A percentile compares a stretch with the other conserved stretches of the same genome.
phyloP scores from a whole-genome alignment of 148 eudicot genomes.

The Fagopyrum homotropicum region DNA sequence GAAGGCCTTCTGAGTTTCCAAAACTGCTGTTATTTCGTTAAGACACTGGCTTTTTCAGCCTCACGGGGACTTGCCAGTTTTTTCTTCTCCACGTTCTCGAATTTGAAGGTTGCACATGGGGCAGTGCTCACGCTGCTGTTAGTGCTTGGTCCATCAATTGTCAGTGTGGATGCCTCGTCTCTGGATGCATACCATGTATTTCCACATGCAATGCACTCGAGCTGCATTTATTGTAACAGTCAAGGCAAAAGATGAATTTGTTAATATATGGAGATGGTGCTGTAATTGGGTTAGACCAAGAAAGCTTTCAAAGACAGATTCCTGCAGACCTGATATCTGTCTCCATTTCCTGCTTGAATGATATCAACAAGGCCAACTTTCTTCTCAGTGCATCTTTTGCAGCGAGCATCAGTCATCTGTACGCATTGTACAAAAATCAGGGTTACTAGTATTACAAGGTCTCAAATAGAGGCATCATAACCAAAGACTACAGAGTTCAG shows the following conservation, averaged over 20 bases:
- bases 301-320: too few species aligned
- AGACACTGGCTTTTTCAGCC: conserved; percentile 37
- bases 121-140: conserved; percentile 57
- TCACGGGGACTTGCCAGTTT: conserved; percentile 66
- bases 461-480: not conserved
- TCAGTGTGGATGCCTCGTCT: conserved; percentile 64
- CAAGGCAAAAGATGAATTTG: not conserved
- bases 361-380: conserved; percentile 70
- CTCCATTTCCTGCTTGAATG: conserved; percentile 76
- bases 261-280: too few species aligned
- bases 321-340: conserved; percentile 70
- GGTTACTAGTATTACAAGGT: conserved; percentile 1
- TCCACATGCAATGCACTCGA: conserved; percentile 80
- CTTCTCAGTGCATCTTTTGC: conserved; percentile 76
- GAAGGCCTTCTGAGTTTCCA: conserved; percentile 50
- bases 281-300: too few species aligned
- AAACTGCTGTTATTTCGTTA: conserved; percentile 44
- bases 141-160: conserved; percentile 64
- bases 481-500: not conserved
- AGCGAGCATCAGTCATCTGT: conserved; percentile 97
- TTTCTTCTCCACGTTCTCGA: conserved; percentile 72
- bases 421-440: not conserved
- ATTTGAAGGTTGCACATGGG: conserved; percentile 85
- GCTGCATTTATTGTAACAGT: conserved; percentile 27
- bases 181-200: conserved; percentile 78